Conservation (phyloP, 2,329 filamentous ascomycete species). For the Akanthomyces muscarius region DNA sequence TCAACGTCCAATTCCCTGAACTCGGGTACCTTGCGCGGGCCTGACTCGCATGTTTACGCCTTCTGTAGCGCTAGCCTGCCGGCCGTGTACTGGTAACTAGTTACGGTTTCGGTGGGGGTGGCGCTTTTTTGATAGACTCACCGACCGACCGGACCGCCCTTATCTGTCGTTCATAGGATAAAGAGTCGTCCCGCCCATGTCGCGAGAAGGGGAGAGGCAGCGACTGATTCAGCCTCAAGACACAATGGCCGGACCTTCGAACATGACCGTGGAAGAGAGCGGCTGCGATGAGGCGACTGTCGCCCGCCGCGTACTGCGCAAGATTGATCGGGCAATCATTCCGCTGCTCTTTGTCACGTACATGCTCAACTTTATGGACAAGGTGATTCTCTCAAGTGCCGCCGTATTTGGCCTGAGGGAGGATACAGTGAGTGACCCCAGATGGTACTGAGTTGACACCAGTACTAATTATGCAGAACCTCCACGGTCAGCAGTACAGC, state of each 20-base stretch:
- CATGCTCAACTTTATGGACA: slow-evolving; percentile 60
- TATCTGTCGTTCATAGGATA: background rate
- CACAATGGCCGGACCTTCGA: background rate
- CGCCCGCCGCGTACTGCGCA: slow-evolving; percentile 42
- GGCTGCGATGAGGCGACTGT: slow-evolving; percentile 19
- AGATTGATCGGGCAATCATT: slow-evolving; percentile 53
- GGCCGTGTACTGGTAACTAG: background rate
- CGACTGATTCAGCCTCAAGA: background rate
- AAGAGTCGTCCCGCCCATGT: background rate
- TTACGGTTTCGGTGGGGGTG: background rate
- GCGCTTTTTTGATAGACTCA: background rate
- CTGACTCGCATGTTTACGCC: background rate
- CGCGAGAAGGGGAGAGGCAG: background rate
- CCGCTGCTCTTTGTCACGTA: slow-evolving; percentile 56
- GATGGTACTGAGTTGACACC: background rate
- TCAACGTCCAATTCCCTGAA: background rate
- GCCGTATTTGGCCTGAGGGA: slow-evolving; percentile 52
- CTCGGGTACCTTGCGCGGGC: background rate
- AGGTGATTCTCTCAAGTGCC: slow-evolving; percentile 52
- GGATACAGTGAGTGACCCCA: slow-evolving; percentile 35
- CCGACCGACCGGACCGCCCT: background rate
- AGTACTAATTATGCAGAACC: slow-evolving; percentile 20
- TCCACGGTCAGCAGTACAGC: slow-evolving; percentile 50
- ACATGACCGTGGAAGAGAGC: background rate
- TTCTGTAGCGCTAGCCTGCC: background rate